Evolutionary conservation across 2,329 filamentous ascomycete species (phyloP), one percentile per base, ranked within the genome.

Genomic region (Pseudocercospora eumusae): DNA sequence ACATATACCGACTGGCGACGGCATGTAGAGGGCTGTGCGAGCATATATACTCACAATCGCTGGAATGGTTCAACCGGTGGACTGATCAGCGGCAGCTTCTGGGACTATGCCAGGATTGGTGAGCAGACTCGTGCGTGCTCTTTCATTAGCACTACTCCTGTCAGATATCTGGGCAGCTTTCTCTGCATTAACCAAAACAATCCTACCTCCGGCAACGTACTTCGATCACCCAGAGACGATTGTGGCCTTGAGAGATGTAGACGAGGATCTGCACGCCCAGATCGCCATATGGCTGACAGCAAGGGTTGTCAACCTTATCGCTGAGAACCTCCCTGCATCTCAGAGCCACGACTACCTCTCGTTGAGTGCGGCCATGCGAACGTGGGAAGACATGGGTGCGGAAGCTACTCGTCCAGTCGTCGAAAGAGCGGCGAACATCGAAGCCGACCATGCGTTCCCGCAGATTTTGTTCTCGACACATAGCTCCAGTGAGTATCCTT

Each of bases 241-340:
- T 25, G 50, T 64, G 18, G 49, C 28, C 2, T 25, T 61, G 15
- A 54, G 27, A 11, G 54, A 56, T 9, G 40, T 64, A 9, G 56
- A 64, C n/a, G 62, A 61, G 53, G 62, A 64, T 15, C 8, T 61
- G 52, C 62, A 64, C 15, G 56, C 59, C 10, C 56, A 60, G 10
- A 64, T 64, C 15, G 62, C 62, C 5, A 64, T 64, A 8, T 64
- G 62, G 62, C 52, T 64, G 8, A 64, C 62, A 21, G 62, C 59
- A 6, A 31, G 59, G 40, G 62, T 59, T n/a, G 56, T 59, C 6
- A 59, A 64, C 50, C 54, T 64, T 20, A 47, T 59, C 27, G 49
- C 44, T 45, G 56, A 61, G 15, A 56, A 47, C 8, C 44, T 28
- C 13, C 59, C 56, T 33, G 49, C 56, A 11, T 57, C 62, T 6